These are phyloP conservation scores for Priceomyces fermenticarens DNA, from an alignment of 805 yeast species.

Conservation along the genomic window DNA sequence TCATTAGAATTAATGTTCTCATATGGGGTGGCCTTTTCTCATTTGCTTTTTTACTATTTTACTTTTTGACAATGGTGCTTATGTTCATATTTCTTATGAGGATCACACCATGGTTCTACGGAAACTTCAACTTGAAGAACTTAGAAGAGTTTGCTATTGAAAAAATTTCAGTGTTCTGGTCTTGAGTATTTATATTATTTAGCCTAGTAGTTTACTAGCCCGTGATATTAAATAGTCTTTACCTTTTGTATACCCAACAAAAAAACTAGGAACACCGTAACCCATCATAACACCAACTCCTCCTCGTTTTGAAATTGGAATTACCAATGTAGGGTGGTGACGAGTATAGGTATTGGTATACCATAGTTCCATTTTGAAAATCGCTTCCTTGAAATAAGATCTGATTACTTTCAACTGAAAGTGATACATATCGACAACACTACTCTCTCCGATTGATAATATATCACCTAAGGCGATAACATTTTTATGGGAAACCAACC, in stretches of 20 bases:
- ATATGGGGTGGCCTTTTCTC: no score
- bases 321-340: slow-evolving; percentile 6
- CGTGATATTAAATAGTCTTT: slow-evolving; percentile 1
- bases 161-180: no score
- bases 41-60: no score
- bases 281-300: slow-evolving; percentile 23
- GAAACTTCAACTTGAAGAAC: no score
- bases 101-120: no score
- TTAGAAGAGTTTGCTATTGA: no score
- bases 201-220: neutral
- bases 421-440: slow-evolving; percentile 24
- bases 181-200: no score
- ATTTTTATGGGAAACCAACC: slow-evolving; percentile 18
- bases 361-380: neutral
- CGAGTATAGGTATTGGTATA: neutral
- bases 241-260: slow-evolving; percentile 9
- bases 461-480: slow-evolving; percentile 38
- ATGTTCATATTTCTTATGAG: no score
- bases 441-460: slow-evolving; percentile 15
- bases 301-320: slow-evolving; percentile 22
- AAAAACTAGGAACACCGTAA: slow-evolving; percentile 14
- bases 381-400: slow-evolving; percentile 7
- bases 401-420: slow-evolving; percentile 16
- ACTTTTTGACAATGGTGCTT: no score
- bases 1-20: no score